Evolutionary conservation across 192 early-diverging fungal genomes (phyloP).

Genomic region (Gaertneriomyces sp.): DNA sequence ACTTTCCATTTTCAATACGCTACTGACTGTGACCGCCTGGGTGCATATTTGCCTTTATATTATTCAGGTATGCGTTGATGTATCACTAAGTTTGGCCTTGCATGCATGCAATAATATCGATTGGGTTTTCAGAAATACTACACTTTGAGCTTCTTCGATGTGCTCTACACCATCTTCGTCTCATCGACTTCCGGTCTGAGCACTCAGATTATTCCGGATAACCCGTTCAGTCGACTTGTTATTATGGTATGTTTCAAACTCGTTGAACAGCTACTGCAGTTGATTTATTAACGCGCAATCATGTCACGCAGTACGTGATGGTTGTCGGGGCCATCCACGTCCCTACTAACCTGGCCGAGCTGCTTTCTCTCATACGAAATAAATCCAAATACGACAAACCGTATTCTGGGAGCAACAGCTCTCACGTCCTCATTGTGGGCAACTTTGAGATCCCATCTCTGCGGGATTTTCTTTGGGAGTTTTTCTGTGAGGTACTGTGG

Average conservation of each 20-base stretch:
- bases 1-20: constrained; percentile 63
- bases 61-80: constrained; percentile 31
- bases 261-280: background rate
- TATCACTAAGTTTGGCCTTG: no score
- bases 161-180: constrained; percentile 37
- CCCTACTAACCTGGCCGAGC: constrained; percentile 60
- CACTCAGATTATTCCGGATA: constrained; percentile 61
- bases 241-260: constrained; percentile 16
- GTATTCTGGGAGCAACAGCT: constrained; percentile 36
- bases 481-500: constrained; percentile 60
- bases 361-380: constrained; percentile 57
- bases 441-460: constrained; percentile 53
- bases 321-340: constrained; percentile 68
- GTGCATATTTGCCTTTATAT: constrained; percentile 67
- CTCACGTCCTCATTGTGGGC: constrained; percentile 67
- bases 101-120: background rate
- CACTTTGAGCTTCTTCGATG: constrained; percentile 36
- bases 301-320: constrained; percentile 65
- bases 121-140: constrained; percentile 22
- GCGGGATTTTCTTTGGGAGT: constrained; percentile 71
- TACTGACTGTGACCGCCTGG: constrained; percentile 67
- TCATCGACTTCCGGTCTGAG: constrained; percentile 61
- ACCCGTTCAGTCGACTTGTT: constrained; percentile 28
- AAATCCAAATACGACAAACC: constrained; percentile 55
- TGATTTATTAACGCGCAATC: constrained; percentile 37